Base-by-base conservation (phyloP, 2,329 filamentous ascomycete species). In the Onygenales sp. region DNA sequence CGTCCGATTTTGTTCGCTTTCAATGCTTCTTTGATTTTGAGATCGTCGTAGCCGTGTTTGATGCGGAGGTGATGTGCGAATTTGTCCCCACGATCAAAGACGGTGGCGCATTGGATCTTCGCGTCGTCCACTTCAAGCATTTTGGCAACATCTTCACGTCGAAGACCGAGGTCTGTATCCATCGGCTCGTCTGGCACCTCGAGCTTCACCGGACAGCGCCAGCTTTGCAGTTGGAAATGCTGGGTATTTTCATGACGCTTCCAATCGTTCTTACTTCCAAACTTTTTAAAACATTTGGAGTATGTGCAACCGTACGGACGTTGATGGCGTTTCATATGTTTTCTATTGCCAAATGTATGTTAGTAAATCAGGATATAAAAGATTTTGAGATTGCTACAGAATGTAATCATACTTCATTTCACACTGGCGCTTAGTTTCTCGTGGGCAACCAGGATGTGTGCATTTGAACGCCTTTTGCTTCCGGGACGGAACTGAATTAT, bases 211-310 rank as follows among this genome's bases (percentile, higher is more conserved):
- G 46, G 74, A 64, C 90, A 95, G 33, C 80, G 81, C 83, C 87
- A 95, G 47, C 78, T 77, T 62, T 90, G 85, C 5, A 80, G 67
- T 54, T 86, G 81, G 56, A 80, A 82, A 65, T 95, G 90, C 62
- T 92, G 86, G 13, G 80, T 83, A 58, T 83, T 86, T 63, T 96
- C 92, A 63, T 96, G 91, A 1, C 91, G 82, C 65, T 94, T 95
- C 91, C 83, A 96, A 68, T 96, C 91, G 55, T 89, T 91, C 65
- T 95, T 95, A 67, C 87, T 91, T n/a, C 91, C 91, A 60, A 95
- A 95, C 0, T 66, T 75, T 63, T 88, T 90, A 48, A 70, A 67
- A 63, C 91, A 95, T 33, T 72, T 69, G 7, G 75, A 69, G 58
- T 84, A 87, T 0, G 89, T 95, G 67, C 91, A 96, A 10, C 83